Conservation (phyloP, 176 grass and related monocot genomes). For the Themeda triandra region DNA sequence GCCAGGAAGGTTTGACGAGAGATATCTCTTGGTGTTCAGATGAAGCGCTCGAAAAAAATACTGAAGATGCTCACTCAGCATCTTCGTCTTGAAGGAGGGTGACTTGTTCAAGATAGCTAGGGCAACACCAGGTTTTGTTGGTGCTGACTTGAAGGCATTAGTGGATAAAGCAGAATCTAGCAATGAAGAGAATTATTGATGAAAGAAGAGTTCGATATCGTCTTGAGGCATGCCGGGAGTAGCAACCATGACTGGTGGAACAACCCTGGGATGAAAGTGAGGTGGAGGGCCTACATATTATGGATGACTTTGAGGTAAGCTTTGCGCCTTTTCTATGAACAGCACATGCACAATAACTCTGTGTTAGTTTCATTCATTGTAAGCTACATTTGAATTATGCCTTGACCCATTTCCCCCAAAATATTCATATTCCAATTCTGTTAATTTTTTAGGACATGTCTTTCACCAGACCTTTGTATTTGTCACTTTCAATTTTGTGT, state of each 20-base stretch:
- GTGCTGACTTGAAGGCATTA: conserved; percentile 80
- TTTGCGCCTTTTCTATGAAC: conserved; percentile 15
- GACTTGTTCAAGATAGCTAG: conserved; percentile 88
- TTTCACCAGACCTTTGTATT: background rate
- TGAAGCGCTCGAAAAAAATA: conserved; percentile 79
- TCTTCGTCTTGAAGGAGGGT: conserved; percentile 65
- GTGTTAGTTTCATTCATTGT: background rate
- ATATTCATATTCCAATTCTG: background rate
- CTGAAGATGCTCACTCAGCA: conserved; percentile 64
- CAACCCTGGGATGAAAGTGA: conserved; percentile 69
- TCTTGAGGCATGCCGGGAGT: conserved; percentile 8
- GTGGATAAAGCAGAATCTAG: conserved; percentile 93
- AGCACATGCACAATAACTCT: background rate
- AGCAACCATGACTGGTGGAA: conserved; percentile 74
- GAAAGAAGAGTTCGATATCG: conserved; percentile 46
- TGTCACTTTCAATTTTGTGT: background rate
- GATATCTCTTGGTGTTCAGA: conserved; percentile 82
- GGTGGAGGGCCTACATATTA: conserved; percentile 70
- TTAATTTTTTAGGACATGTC: background rate
- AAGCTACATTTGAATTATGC: background rate
- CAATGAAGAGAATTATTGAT: conserved; percentile 92
- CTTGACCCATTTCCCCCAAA: background rate
- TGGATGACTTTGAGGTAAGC: conserved; percentile 83
- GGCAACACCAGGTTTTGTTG: conserved; percentile 93
- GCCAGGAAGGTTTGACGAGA: conserved; percentile 92